Conservation (phyloP, 2,329 filamentous ascomycete species). For the Balansia obtecta region DNA sequence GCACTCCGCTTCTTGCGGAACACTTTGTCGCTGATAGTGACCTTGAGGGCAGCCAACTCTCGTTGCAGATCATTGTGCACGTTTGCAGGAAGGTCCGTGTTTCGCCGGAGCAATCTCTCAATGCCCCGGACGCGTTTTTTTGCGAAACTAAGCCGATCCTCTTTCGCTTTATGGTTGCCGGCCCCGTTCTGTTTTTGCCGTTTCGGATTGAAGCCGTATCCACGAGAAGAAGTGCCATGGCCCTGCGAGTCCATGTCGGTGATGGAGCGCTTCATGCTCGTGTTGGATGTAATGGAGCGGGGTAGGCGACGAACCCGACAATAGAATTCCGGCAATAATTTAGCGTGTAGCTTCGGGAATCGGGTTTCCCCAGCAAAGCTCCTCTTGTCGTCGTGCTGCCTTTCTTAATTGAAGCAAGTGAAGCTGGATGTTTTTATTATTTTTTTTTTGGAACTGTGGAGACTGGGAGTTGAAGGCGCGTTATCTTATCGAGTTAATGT, state of each 20-base stretch:
- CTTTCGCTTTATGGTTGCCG: conserved; percentile 29
- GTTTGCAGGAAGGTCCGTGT: conserved; percentile 52
- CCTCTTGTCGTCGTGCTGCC: too few relatives aligned
- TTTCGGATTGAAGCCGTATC: conserved; percentile 11
- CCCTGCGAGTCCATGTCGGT: conserved; percentile 14
- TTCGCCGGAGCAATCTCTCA: conserved; percentile 49
- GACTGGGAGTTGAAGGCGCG: background rate
- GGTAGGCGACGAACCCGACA: background rate
- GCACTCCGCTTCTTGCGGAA: conserved; percentile 49
- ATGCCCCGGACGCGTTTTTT: conserved; percentile 64
- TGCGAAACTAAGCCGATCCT: conserved; percentile 43
- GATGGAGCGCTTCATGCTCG: conserved; percentile 21
- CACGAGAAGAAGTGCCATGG: conserved; percentile 2
- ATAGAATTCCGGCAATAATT: too few relatives aligned
- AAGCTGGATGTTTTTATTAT: background rate
- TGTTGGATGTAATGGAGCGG: conserved; percentile 5
- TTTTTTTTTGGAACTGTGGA: background rate
- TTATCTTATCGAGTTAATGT: background rate
- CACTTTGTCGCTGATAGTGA: conserved; percentile 47
- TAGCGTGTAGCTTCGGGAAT: background rate
- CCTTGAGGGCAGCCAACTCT: conserved; percentile 54
- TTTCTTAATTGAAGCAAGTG: background rate
- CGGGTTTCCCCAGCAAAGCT: background rate
- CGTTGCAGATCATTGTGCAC: conserved; percentile 58
- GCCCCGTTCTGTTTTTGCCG: conserved; percentile 22